phyloP scores from a whole-genome alignment of 805 yeast genomes.

The Metschnikowia dekortorum region DNA sequence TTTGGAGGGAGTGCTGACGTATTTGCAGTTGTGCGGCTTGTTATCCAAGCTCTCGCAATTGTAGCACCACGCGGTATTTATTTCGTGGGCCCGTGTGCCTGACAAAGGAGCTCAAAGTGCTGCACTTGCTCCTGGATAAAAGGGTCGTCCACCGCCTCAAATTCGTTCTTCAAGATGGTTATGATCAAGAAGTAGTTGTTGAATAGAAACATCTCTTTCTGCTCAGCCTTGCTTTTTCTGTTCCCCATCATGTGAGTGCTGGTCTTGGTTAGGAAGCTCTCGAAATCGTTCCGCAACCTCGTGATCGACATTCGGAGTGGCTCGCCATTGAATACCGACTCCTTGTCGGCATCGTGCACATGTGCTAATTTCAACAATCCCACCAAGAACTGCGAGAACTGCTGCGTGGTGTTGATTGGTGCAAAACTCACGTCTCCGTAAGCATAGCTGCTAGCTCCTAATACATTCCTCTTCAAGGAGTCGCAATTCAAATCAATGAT shows the following conservation, averaged over 20 bases:
- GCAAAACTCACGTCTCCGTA: constrained; percentile 24
- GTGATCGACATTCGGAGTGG: constrained; percentile 69
- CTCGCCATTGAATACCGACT: constrained; percentile 42
- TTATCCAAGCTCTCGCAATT: constrained; percentile 49
- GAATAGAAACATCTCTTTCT: constrained; percentile 66
- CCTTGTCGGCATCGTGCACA: constrained; percentile 16
- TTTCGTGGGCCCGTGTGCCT: constrained; percentile 29
- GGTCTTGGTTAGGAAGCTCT: constrained; percentile 68
- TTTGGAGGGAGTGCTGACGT: constrained; percentile 87
- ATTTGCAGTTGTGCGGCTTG: constrained; percentile 81
- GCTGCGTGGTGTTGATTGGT: constrained; percentile 64
- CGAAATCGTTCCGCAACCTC: constrained; percentile 75
- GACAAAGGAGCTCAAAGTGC: constrained; percentile 38
- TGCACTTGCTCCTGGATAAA: constrained; percentile 33
- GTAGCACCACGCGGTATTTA: not conserved
- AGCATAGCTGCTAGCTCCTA: constrained; percentile 13
- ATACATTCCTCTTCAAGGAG: constrained; percentile 52
- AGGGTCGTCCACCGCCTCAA: constrained; percentile 18
- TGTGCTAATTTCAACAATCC: constrained; percentile 59
- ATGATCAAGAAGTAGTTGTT: constrained; percentile 63
- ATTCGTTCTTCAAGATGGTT: constrained; percentile 48
- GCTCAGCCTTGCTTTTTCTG: constrained; percentile 34
- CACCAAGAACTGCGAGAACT: constrained; percentile 66
- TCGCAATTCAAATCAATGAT: constrained; percentile 76
- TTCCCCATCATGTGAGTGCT: constrained; percentile 40